Evolutionary conservation across 2,329 filamentous ascomycete genomes (phyloP).

Genomic region (Xylaria sp.): DNA sequence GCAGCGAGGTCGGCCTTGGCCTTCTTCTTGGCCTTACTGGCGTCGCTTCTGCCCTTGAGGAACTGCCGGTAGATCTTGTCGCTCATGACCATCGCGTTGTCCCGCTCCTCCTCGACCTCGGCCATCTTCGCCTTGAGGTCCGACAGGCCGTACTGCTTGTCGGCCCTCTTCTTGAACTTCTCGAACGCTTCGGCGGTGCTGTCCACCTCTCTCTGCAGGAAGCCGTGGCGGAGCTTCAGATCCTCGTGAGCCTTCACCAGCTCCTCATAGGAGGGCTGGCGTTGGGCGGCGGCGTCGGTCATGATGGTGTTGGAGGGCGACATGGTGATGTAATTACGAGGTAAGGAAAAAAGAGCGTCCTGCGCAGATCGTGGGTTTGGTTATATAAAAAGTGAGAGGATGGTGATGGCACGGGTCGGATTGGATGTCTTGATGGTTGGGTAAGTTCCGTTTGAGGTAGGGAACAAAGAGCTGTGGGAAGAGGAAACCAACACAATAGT

Average conservation of each 20-base stretch:
- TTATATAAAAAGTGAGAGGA: no score
- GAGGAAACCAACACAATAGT: no score
- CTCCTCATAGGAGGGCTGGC: slow-evolving; percentile 2
- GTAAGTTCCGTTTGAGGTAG: no score
- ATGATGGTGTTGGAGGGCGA: not conserved
- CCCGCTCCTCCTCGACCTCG: not conserved
- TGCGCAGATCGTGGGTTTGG: not conserved
- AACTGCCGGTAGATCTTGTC: not conserved
- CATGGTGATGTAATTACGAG: not conserved
- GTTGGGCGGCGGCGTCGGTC: not conserved
- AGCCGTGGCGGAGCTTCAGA: not conserved
- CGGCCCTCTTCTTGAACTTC: not conserved
- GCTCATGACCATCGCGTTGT: not conserved
- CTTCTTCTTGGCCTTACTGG: not conserved
- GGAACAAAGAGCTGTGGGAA: no score
- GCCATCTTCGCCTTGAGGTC: not conserved
- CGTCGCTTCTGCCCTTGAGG: not conserved
- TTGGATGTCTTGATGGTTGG: no score
- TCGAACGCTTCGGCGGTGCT: not conserved
- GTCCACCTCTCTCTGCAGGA: not conserved
- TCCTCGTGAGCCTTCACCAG: not conserved
- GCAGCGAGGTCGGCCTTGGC: no score
- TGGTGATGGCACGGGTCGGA: no score
- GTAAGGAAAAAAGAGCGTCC: not conserved
- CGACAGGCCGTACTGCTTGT: not conserved